These are phyloP conservation scores for Aquilaria agallochum DNA, from an alignment of 441 rosid species.

Conservation along the genomic window DNA sequence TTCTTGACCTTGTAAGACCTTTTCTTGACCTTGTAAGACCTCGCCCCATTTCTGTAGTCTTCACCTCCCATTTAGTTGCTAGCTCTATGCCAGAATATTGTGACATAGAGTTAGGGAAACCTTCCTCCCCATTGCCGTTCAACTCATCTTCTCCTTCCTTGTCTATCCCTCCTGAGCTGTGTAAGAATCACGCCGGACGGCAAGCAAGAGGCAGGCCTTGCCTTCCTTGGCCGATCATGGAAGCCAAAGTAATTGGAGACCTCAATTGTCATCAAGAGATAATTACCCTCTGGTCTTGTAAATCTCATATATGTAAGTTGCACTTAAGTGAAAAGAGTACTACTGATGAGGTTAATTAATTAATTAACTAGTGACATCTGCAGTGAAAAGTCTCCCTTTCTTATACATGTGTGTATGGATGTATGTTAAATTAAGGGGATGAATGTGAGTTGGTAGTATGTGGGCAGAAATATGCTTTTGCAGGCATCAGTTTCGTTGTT, in stretches of 20 bases:
- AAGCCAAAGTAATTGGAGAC: too few species aligned
- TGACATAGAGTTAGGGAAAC: conserved; percentile 16
- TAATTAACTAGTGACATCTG: background rate
- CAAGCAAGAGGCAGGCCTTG: too few species aligned
- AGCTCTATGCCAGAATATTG: conserved; percentile 11
- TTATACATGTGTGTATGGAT: conserved; percentile 12
- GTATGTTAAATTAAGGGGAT: conserved; percentile 21
- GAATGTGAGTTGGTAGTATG: conserved; percentile 32
- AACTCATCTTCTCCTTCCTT: conserved; percentile 69
- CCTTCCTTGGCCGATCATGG: too few species aligned
- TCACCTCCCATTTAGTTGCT: background rate
- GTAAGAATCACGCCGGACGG: background rate
- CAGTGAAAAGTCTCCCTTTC: conserved; percentile 30
- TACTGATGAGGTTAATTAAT: too few species aligned
- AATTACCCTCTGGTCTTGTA: too few species aligned
- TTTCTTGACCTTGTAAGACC: conserved; percentile 99
- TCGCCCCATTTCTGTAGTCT: background rate
- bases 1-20: conserved; percentile 99
- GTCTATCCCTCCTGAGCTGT: conserved; percentile 99
- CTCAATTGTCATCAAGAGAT: too few species aligned
- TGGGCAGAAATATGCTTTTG: conserved; percentile 53
- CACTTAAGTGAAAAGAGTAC: too few species aligned
- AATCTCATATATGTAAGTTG: too few species aligned
- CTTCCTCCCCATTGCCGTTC: conserved; percentile 23
- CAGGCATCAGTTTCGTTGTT: conserved; percentile 57